Evolutionary conservation across 2,329 filamentous ascomycete genomes (phyloP).

Genomic region (Dothistroma pini): DNA sequence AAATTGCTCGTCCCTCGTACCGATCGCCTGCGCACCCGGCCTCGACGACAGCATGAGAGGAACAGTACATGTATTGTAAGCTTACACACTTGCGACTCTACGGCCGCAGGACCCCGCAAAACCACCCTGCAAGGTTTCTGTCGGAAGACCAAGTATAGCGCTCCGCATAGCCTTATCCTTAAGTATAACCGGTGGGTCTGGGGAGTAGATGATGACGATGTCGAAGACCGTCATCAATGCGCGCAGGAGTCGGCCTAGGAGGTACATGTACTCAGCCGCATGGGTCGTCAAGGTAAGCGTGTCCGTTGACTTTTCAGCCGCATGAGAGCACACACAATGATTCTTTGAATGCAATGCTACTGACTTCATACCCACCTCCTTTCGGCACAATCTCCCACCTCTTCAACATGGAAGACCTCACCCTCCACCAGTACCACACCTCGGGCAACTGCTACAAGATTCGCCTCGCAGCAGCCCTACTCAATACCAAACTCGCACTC

Average conservation of each 20-base stretch:
- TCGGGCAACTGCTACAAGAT: conserved; percentile 23
- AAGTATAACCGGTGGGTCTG: background rate
- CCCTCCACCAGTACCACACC: conserved; percentile 11
- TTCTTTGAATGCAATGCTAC: background rate
- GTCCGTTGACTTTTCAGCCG: background rate
- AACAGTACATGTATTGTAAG: background rate
- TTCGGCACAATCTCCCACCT: background rate
- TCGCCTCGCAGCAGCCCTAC: conserved; percentile 11
- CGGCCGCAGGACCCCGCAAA: background rate
- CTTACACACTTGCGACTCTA: background rate
- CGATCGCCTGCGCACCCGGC: background rate
- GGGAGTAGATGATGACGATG: background rate
- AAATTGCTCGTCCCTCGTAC: background rate
- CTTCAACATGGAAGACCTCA: conserved; percentile 7
- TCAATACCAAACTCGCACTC: conserved; percentile 6
- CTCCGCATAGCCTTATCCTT: background rate
- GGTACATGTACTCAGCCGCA: background rate
- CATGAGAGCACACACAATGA: background rate
- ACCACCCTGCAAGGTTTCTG: background rate
- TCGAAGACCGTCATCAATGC: background rate
- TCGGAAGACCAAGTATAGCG: background rate
- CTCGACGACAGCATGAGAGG: background rate
- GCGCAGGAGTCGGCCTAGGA: background rate
- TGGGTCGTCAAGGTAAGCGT: background rate
- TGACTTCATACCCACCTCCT: background rate